Evolutionary conservation across 1,284 basidiomycete genomes (phyloP).

Genomic region (Trichosporon coremiiforme): DNA sequence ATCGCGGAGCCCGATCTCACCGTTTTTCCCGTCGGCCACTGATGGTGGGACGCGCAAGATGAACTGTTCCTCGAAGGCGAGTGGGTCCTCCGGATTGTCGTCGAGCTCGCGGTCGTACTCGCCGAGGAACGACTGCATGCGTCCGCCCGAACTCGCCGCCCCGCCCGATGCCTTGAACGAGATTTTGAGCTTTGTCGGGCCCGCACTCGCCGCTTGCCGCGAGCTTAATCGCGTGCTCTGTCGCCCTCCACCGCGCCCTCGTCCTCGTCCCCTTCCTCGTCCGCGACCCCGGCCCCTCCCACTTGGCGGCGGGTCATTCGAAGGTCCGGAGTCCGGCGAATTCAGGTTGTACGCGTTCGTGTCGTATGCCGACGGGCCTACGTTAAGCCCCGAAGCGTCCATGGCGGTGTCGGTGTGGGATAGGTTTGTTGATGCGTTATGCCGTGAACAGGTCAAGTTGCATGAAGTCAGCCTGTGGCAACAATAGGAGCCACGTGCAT

Average conservation of each 20-base stretch:
- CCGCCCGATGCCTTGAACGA: slow-evolving; percentile 41
- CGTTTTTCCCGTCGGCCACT: slow-evolving; percentile 49
- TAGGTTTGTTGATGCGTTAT: not conserved
- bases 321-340: not conserved
- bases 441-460: not conserved
- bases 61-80: slow-evolving; percentile 97
- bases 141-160: slow-evolving; percentile 32
- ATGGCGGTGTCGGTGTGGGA: not conserved
- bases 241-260: slow-evolving; percentile 25
- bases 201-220: slow-evolving; percentile 24
- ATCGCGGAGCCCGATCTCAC: slow-evolving; percentile 68
- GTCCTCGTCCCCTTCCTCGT: slow-evolving; percentile 34
- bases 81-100: slow-evolving; percentile 80
- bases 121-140: slow-evolving; percentile 72
- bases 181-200: slow-evolving; percentile 42
- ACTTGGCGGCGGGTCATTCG: slow-evolving; percentile 1
- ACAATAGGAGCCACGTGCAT: not conserved
- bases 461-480: slow-evolving; percentile 8
- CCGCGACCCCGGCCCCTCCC: slow-evolving; percentile 26
- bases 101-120: slow-evolving; percentile 92
- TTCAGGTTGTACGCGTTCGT: slow-evolving; percentile 18
- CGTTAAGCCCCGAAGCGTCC: not conserved
- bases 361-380: slow-evolving; percentile 5
- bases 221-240: slow-evolving; percentile 30
- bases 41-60: slow-evolving; percentile 84